Conservation (phyloP, 257 asterid genomes). For the Penstemon davidsonii region DNA sequence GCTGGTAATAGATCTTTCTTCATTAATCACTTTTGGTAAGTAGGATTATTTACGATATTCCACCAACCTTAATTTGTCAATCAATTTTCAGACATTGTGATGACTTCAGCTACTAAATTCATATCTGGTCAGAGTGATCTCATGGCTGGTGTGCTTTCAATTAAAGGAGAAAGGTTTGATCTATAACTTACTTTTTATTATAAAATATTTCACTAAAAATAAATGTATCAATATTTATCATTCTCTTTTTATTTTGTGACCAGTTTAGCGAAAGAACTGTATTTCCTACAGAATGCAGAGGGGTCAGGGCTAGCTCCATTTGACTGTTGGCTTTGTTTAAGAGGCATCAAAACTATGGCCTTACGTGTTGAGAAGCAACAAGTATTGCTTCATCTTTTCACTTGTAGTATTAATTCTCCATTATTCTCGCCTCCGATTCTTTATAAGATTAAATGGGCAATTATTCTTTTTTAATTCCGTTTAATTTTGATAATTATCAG, state of each 20-base stretch:
- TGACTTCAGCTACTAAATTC: slow-evolving; percentile 92
- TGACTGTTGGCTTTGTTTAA: slow-evolving; percentile 95
- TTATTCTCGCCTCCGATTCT: not conserved
- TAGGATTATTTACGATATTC: not conserved
- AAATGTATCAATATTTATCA: not conserved
- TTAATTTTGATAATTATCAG: slow-evolving; percentile 37
- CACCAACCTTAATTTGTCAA: slow-evolving; percentile 23
- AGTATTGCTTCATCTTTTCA: slow-evolving; percentile 36
- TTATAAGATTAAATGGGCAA: not conserved
- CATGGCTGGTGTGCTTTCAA: slow-evolving; percentile 81
- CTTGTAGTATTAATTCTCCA: not conserved
- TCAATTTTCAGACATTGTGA: slow-evolving; percentile 75
- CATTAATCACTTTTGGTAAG: slow-evolving; percentile 5
- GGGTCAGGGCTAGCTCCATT: slow-evolving; percentile 94
- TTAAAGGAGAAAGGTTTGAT: slow-evolving; percentile 73
- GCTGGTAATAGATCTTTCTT: slow-evolving; percentile 55
- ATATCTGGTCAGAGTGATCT: slow-evolving; percentile 87
- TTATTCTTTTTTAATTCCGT: not conserved
- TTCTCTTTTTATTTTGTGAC: slow-evolving; percentile 15
- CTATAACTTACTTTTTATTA: not conserved
- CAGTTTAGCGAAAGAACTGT: slow-evolving; percentile 75
- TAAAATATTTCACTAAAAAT: no score
- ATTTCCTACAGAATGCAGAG: slow-evolving; percentile 91
- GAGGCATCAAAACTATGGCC: slow-evolving; percentile 91
- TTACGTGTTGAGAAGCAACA: slow-evolving; percentile 89